Percentiles rank a stretch among this genome's conserved stretches.
Evolutionary conservation across 2,329 filamentous ascomycete species (phyloP).

Genomic region (Ceratocystis variospora): DNA sequence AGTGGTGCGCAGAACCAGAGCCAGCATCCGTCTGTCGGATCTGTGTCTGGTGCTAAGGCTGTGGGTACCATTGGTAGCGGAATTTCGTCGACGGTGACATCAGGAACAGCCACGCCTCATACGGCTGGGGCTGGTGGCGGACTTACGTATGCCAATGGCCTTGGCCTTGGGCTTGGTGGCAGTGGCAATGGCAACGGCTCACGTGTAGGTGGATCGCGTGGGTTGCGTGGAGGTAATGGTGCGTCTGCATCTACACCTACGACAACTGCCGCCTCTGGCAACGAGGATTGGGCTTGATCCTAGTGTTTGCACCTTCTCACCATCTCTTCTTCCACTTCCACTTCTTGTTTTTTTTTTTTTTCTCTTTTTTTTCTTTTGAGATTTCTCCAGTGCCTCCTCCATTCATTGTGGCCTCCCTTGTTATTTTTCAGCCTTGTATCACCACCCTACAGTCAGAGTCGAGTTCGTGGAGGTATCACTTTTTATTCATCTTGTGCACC

Average conservation of each 20-base stretch:
- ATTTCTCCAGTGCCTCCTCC: slow-evolving; percentile 10
- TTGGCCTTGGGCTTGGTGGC: slow-evolving; percentile 14
- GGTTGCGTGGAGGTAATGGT: not conserved
- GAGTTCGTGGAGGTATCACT: slow-evolving; percentile 19
- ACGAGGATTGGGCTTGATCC: slow-evolving; percentile 26
- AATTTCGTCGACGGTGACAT: slow-evolving; percentile 10
- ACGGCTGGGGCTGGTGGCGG: slow-evolving; percentile 1
- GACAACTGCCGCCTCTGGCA: not conserved
- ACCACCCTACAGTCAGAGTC: slow-evolving; percentile 18
- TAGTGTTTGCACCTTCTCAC: slow-evolving; percentile 28
- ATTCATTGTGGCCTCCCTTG: slow-evolving; percentile 4
- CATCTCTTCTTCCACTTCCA: not conserved
- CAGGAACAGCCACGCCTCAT: slow-evolving; percentile 14
- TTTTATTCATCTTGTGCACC: slow-evolving; percentile 19
- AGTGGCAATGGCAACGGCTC: not conserved
- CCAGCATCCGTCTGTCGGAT: slow-evolving; percentile 2
- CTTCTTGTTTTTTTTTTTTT: slow-evolving; percentile 7
- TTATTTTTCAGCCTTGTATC: slow-evolving; percentile 17
- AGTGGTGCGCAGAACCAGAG: not conserved
- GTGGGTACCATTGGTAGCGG: slow-evolving; percentile 12
- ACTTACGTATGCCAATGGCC: slow-evolving; percentile 16
- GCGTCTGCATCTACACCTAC: slow-evolving; percentile 1
- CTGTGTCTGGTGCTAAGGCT: not conserved
- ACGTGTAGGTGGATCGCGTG: slow-evolving; percentile 8
- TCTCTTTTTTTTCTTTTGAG: slow-evolving; percentile 20